Evolutionary conservation across 1,284 basidiomycete genomes (phyloP), one percentile per base, ranked within the genome.

Genomic region (Rhodofomes roseus): DNA sequence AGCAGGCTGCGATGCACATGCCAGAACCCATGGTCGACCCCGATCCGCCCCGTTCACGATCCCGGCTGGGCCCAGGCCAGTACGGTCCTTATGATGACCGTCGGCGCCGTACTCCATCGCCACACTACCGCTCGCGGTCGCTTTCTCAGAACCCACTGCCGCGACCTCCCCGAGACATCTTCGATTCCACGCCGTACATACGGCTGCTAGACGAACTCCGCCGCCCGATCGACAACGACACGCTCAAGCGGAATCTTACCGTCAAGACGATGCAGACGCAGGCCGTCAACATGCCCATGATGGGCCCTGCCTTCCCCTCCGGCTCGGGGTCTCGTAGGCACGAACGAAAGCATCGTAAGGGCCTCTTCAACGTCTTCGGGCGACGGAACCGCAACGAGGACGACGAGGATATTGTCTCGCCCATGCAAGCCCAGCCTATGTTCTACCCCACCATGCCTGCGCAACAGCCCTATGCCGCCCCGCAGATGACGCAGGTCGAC

Each of bases 291-390:
- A 22, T 53, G 12, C 40, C 25, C 16, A 22, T 27, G 46, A 44
- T 23, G 36, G 29, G 23, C 2, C 34, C 23, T 14, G 40, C 22
- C 22, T 25, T 22, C 40, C 25, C 29, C 37, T 22, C 23, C 1
- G 50, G 55, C 34, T 39, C 41, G 60, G 62, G 18, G 41, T 61
- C 23, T 22, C 58, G 34, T 4, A 48, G 43, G 57, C 31, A 34
- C 31, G n/a, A 57, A 27, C 56, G 63, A 54, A 62, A 58, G 60
- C 65, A 66, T 51, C 61, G 63, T 41, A 65, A 62, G 44, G 67
- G 67, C 36, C 61, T 68, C 18, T 65, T 68, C 37, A 60, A 63
- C 37, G 63, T 62, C 29, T 62, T 68, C 39, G 65, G 67, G 53
- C 41, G 55, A 27, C 64, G 63, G 29, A 46, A 63, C 36, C n/a